Conservation (phyloP, 371 early-diverging fungal genomes). For the Mucor irregularis region DNA sequence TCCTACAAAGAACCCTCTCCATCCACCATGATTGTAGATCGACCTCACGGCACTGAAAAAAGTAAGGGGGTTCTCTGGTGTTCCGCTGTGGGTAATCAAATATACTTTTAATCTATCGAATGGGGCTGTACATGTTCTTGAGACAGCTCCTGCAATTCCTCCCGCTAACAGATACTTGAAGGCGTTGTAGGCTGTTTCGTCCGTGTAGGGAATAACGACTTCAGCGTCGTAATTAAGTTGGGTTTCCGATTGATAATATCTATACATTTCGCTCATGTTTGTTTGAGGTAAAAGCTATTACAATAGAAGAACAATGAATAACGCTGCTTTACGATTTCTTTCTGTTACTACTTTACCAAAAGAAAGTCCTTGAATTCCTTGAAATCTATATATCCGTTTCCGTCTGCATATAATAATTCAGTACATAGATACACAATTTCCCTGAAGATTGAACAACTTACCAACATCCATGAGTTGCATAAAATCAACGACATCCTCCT, state of each 20-base stretch:
- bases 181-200: conserved; percentile 44
- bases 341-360: conserved; percentile 45
- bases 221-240: conserved; percentile 70
- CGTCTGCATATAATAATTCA: conserved; percentile 20
- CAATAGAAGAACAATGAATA: not conserved
- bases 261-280: conserved; percentile 59
- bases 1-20: conserved; percentile 70
- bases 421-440: not conserved
- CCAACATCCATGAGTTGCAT: conserved; percentile 68
- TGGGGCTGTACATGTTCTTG: conserved; percentile 78
- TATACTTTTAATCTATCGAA: conserved; percentile 77
- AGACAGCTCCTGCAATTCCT: conserved; percentile 78
- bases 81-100: conserved; percentile 54
- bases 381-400: conserved; percentile 73
- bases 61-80: conserved; percentile 23
- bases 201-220: conserved; percentile 62
- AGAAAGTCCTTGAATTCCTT: conserved; percentile 80
- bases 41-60: conserved; percentile 37
- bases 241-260: conserved; percentile 63
- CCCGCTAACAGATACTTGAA: conserved; percentile 74
- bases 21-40: conserved; percentile 65
- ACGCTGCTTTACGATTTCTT: not conserved
- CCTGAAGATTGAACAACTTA: conserved; percentile 11
- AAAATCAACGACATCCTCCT: conserved; percentile 66
- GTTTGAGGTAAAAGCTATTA: conserved; percentile 45